A percentile compares a stretch with the other conserved stretches of the same genome.
phyloP scores from a whole-genome alignment of 352 stramenopile genomes.

The Phytopythium oedochilum region DNA sequence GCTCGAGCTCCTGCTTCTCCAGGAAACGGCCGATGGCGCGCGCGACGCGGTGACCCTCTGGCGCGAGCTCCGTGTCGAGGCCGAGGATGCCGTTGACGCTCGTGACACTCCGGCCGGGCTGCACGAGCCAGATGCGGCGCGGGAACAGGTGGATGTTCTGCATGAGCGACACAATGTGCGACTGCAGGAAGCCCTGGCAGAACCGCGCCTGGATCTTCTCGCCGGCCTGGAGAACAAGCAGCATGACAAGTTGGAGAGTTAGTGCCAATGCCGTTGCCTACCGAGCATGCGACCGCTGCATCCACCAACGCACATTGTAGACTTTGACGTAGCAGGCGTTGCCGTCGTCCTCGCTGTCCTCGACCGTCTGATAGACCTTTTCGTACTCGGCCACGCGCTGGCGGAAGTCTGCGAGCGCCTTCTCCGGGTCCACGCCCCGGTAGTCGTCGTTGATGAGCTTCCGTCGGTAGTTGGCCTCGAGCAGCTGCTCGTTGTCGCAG shows the following conservation, averaged over 20 bases:
- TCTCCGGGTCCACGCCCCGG: constrained; percentile 69
- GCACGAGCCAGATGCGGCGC: constrained; percentile 88
- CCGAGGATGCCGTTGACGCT: constrained; percentile 74
- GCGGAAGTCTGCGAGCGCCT: constrained; percentile 87
- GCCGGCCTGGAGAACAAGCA: constrained; percentile 32
- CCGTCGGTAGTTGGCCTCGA: constrained; percentile 89
- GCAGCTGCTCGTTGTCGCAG: constrained; percentile 90
- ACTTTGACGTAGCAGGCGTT: constrained; percentile 91
- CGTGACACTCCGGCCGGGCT: constrained; percentile 77
- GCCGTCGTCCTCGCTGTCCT: constrained; percentile 76
- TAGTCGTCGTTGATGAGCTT: constrained; percentile 91
- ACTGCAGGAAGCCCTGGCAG: constrained; percentile 85
- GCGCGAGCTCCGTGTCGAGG: constrained; percentile 78
- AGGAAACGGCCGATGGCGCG: constrained; percentile 85
- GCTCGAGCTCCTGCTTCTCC: constrained; percentile 64
- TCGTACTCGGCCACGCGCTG: constrained; percentile 91
- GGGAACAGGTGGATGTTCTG: constrained; percentile 92
- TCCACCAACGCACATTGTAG: constrained; percentile 63
- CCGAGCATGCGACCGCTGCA: not conserved
- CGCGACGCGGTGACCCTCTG: constrained; percentile 75
- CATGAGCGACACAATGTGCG: constrained; percentile 83
- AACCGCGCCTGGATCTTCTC: constrained; percentile 89
- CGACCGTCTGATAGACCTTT: constrained; percentile 90
- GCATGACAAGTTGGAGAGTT: not conserved
- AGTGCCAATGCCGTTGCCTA: not conserved